Percentiles rank a stretch among this genome's conserved stretches.
Conservation (phyloP, 768 basidiomycete genomes). For the Podaxis sp. region DNA sequence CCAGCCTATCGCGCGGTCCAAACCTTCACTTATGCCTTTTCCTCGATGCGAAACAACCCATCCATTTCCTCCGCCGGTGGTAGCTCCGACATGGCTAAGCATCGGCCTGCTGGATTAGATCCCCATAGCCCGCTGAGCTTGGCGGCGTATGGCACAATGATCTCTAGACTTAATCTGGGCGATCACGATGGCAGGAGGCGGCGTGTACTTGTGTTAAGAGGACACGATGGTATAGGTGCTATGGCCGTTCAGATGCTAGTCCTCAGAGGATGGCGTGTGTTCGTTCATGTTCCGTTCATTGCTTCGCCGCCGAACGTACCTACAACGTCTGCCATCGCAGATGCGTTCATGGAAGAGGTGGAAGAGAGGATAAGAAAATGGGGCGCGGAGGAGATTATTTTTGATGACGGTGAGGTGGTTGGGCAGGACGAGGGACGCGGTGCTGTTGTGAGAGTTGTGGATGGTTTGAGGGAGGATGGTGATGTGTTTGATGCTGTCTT, state of each 20-base stretch:
- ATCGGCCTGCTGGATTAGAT: neutral
- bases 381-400: slow-evolving; percentile 77
- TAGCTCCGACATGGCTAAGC: slow-evolving; percentile 2
- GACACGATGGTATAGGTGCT: slow-evolving; percentile 73
- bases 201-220: slow-evolving; percentile 58
- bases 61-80: slow-evolving; percentile 1
- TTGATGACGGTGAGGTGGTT: slow-evolving; percentile 47
- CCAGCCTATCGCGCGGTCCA: slow-evolving; percentile 81
- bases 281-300: slow-evolving; percentile 53
- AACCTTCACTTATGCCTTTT: slow-evolving; percentile 51
- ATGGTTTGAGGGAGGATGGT: slow-evolving; percentile 45
- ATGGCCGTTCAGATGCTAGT: slow-evolving; percentile 77
- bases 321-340: slow-evolving; percentile 18
- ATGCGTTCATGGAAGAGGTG: slow-evolving; percentile 37
- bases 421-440: slow-evolving; percentile 37
- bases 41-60: slow-evolving; percentile 18
- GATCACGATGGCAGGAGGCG: slow-evolving; percentile 24
- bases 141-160: slow-evolving; percentile 8
- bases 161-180: slow-evolving; percentile 6
- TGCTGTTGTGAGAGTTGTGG: slow-evolving; percentile 47
- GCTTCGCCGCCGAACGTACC: slow-evolving; percentile 21
- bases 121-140: neutral
- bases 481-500: slow-evolving; percentile 74
- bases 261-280: slow-evolving; percentile 65
- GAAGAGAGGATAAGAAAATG: slow-evolving; percentile 56